These are phyloP conservation scores for Russula sp. DNA, from an alignment of 768 basidiomycete genomes.

Conservation along the genomic window DNA sequence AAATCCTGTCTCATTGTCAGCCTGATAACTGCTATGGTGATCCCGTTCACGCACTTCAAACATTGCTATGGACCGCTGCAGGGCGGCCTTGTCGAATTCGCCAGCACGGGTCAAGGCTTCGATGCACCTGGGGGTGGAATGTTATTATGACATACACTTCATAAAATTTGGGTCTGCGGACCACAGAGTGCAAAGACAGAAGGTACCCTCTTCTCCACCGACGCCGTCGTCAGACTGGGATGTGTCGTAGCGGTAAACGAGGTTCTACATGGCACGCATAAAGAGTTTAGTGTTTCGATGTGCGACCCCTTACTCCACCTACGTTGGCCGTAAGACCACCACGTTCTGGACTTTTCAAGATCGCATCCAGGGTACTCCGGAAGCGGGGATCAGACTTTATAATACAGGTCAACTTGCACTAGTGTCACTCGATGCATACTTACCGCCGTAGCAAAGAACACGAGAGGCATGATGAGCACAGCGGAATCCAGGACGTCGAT, in stretches of 20 bases:
- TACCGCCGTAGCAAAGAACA: conserved; percentile 86
- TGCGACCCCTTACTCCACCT: conserved; percentile 30
- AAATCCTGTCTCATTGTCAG: conserved; percentile 53
- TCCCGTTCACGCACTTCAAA: conserved; percentile 62
- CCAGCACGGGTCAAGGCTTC: conserved; percentile 90
- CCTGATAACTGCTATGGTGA: background rate
- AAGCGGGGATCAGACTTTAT: conserved; percentile 83
- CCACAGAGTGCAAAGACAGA: conserved; percentile 87
- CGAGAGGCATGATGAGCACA: conserved; percentile 87
- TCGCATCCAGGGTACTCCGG: conserved; percentile 75
- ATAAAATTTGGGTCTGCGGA: conserved; percentile 31
- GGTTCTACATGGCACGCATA: conserved; percentile 48
- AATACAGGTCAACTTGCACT: conserved; percentile 1
- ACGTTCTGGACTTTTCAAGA: conserved; percentile 82
- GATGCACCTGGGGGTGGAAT: conserved; percentile 56
- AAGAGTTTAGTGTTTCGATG: conserved; percentile 3
- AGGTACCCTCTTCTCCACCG: conserved; percentile 93
- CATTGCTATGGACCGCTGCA: conserved; percentile 74
- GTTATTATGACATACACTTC: background rate
- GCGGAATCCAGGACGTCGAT: conserved; percentile 78
- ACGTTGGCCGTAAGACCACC: conserved; percentile 91
- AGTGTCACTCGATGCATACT: conserved; percentile 33
- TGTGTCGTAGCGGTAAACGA: conserved; percentile 90
- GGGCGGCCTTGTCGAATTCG: conserved; percentile 63
- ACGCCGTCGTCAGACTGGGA: conserved; percentile 86